Evolutionary conservation across 2,329 filamentous ascomycete genomes (phyloP).

Genomic region (Fonsecaea nubica): DNA sequence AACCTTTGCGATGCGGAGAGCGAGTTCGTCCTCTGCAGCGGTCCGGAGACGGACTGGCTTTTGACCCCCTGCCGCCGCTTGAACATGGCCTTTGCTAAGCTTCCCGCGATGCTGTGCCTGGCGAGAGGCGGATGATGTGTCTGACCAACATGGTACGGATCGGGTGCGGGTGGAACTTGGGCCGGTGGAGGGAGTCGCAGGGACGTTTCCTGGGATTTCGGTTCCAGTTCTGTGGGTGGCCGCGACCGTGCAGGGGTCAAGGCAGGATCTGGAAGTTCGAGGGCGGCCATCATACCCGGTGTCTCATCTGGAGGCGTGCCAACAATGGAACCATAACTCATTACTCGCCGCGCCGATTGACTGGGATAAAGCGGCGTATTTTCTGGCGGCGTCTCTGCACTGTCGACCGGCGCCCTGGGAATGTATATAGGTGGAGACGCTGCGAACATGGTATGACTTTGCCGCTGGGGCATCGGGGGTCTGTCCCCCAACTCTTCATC

Average conservation of each 20-base stretch:
- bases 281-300: conserved; percentile 51
- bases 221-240: conserved; percentile 6
- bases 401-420: conserved; percentile 48
- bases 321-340: conserved; percentile 69
- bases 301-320: conserved; percentile 52
- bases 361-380: conserved; percentile 28
- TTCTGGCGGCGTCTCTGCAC: conserved; percentile 24
- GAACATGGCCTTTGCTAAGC: conserved; percentile 32
- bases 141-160: conserved; percentile 35
- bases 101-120: conserved; percentile 23
- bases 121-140: conserved; percentile 17
- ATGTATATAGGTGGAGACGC: conserved; percentile 48
- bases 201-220: conserved; percentile 5
- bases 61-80: conserved; percentile 19
- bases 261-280: conserved; percentile 69
- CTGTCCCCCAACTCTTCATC: conserved; percentile 25
- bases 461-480: conserved; percentile 33
- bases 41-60: conserved; percentile 32
- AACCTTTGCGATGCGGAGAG: conserved; percentile 45
- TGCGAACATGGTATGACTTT: conserved; percentile 40
- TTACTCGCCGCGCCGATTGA: conserved; percentile 42
- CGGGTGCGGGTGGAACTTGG: conserved; percentile 27
- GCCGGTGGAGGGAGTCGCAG: conserved; percentile 28
- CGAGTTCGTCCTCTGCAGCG: conserved; percentile 38
- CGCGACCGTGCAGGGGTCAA: conserved; percentile 51